A percentile compares a stretch with the other conserved stretches of the same genome.
Evolutionary conservation across 225 moss, liverwort and hornwort genomes (phyloP).

Genomic region (Pseudoscleropodium purum): DNA sequence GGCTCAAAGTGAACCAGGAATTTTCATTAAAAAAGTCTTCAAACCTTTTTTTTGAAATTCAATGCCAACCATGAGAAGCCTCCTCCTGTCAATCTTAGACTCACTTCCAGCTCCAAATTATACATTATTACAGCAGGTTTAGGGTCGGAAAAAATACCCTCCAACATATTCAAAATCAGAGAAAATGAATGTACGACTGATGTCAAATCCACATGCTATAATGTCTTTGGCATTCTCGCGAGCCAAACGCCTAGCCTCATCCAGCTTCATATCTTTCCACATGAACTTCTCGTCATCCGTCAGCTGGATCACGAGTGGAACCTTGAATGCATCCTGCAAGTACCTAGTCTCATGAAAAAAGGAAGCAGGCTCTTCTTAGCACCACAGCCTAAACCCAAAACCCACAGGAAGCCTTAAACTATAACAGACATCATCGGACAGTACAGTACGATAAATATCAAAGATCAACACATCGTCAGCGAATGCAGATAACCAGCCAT

Average conservation of each 20-base stretch:
- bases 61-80: neutral
- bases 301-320: slow-evolving; percentile 89
- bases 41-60: neutral
- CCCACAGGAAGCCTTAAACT: neutral
- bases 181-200: slow-evolving; percentile 86
- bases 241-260: slow-evolving; percentile 59
- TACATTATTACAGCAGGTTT: neutral
- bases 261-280: slow-evolving; percentile 84
- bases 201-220: slow-evolving; percentile 94
- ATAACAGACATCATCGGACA: neutral
- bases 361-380: neutral
- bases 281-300: slow-evolving; percentile 95
- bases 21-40: neutral
- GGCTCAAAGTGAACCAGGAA: neutral
- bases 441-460: neutral
- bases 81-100: neutral
- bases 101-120: neutral
- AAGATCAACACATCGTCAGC: neutral
- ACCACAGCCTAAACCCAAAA: neutral
- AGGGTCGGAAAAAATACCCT: slow-evolving; percentile 34
- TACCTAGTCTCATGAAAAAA: slow-evolving; percentile 32
- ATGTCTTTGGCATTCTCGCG: slow-evolving; percentile 95
- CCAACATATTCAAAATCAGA: slow-evolving; percentile 87
- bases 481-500: neutral
- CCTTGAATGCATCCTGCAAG: slow-evolving; percentile 95